phyloP scores from a whole-genome alignment of 1,284 basidiomycete species.

The Ustilago nuda region DNA sequence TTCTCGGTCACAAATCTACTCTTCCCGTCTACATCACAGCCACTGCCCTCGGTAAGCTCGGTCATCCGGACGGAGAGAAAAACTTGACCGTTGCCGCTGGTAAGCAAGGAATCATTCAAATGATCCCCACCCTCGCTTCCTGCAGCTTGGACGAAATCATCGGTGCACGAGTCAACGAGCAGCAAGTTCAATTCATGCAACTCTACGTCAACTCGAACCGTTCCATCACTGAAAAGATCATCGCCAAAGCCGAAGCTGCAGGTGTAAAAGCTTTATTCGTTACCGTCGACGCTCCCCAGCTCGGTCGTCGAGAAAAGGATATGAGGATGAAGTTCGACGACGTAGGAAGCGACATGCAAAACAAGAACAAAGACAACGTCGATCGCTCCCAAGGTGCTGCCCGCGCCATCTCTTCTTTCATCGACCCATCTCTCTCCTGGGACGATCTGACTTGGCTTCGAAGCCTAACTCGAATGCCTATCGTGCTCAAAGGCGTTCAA shows the following conservation, averaged over 20 bases:
- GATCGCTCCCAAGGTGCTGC: constrained; percentile 64
- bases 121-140: constrained; percentile 62
- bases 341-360: constrained; percentile 69
- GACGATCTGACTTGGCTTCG: constrained; percentile 80
- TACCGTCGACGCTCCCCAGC: constrained; percentile 87
- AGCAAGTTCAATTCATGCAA: constrained; percentile 73
- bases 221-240: constrained; percentile 77
- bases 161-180: constrained; percentile 73
- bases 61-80: constrained; percentile 91
- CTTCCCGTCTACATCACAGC: constrained; percentile 78
- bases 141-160: constrained; percentile 77
- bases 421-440: constrained; percentile 72
- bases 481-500: constrained; percentile 82
- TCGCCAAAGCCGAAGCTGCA: constrained; percentile 78
- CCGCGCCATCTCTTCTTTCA: constrained; percentile 72
- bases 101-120: constrained; percentile 81
- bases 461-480: constrained; percentile 79
- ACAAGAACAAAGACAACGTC: constrained; percentile 57
- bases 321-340: constrained; percentile 74
- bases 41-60: constrained; percentile 86
- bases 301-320: constrained; percentile 87
- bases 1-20: constrained; percentile 51
- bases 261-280: constrained; percentile 86
- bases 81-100: constrained; percentile 83
- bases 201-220: constrained; percentile 86